These are phyloP conservation scores for Dipteronia sinensis DNA, from an alignment of 345 rosid genomes.

Conservation along the genomic window DNA sequence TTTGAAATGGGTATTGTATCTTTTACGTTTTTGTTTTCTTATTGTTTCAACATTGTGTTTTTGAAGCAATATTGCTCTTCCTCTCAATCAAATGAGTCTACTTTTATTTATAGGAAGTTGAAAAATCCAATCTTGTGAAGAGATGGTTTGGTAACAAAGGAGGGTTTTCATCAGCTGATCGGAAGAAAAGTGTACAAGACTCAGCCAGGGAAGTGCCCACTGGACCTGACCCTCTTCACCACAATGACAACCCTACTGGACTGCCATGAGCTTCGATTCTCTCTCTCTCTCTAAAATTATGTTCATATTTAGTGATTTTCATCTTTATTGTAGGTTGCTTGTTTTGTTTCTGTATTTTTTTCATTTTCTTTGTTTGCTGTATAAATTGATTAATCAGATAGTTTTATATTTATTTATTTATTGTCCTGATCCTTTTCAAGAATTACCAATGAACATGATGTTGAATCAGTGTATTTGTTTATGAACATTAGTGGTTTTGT, in stretches of 20 bases:
- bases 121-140: background rate
- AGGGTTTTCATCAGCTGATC: slow-evolving; percentile 2
- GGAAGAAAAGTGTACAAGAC: slow-evolving; percentile 17
- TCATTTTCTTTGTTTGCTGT: background rate
- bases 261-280: slow-evolving; percentile 11
- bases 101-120: slow-evolving; percentile 16
- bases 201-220: slow-evolving; percentile 59
- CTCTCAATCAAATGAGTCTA: background rate
- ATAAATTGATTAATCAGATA: background rate
- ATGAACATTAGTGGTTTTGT: background rate
- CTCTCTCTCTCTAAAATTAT: background rate
- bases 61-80: no score
- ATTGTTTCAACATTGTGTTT: background rate
- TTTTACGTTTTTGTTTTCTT: background rate
- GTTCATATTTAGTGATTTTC: background rate
- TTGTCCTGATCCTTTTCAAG: background rate
- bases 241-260: slow-evolving; percentile 40
- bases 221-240: slow-evolving; percentile 73
- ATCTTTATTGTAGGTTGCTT: background rate
- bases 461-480: background rate
- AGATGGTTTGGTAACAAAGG: slow-evolving; percentile 8
- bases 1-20: background rate
- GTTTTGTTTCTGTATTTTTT: background rate
- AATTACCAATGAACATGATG: background rate
- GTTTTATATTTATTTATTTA: no score